Evolutionary conservation across 2,329 filamentous ascomycete genomes (phyloP), one percentile per base, ranked within the genome.

Genomic region (Penicillium sp.): DNA sequence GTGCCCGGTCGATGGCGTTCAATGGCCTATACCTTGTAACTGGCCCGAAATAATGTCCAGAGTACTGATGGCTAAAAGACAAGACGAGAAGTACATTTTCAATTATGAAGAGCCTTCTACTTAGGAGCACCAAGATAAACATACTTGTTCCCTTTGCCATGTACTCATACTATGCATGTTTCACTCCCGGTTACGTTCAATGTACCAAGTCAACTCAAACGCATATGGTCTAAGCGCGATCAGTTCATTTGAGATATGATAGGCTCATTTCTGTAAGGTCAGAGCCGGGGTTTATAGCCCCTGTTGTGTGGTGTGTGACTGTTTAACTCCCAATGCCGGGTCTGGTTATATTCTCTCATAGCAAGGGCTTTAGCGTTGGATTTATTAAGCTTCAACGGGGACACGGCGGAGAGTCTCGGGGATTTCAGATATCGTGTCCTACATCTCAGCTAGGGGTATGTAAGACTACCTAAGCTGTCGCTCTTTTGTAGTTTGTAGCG

Each of bases 151-250:
- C 4, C 9, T 10, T 32, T 32, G 31, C 14, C 14, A 18, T 18
- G 3, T 18, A 32, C 3, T 32, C 31, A 18, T 4, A 3, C 6
- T 16, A 16, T 32, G 31, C 8, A 32, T 32, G 41, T 37, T 44
- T 39, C 9, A 38, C 29, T 38, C 13, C 11, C 13, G 20, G 14
- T 34, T 34, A 3, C 11, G 5, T 13, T 27, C 22, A 11, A 14
- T 44, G n/a, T 40, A 34, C 3, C 22, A 4, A 14, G 14, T n/a
- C 11, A 14, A 14, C 8, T 20, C 24, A 18, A 7, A 39, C 29
- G 29, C 16, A n/a, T 45, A 41, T 40, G 27, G 20, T 28, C 51
- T 40, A 46, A 51, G 49, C 49, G 46, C 41, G 45, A 51, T 48
- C 49, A 43, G 39, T 37, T 51, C 49, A 27, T 34, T 40, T 4